Evolutionary conservation across 306 rosid genomes (phyloP), one percentile per base, ranked within the genome.

Genomic region (Sphenostylis stenocarpa): DNA sequence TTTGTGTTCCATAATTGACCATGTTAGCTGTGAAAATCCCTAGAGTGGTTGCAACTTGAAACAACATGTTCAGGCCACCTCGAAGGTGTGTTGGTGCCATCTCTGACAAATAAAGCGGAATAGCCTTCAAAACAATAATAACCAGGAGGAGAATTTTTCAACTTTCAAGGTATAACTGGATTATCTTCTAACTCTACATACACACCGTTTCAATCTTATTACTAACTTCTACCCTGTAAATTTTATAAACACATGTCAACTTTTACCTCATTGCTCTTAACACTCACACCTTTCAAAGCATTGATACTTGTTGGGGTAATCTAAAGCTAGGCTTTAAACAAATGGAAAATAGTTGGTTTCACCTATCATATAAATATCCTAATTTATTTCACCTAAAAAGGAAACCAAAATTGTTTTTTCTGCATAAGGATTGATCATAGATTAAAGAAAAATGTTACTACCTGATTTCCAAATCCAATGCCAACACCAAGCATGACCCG

Each of bases 391-490:
- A 62, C 47, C 15, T 53, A 39, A 57, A 29, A 28, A 33, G 61
- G 28, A 19, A 21, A 31, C 28, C 0, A 20, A 39, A 70, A 41
- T n/a, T n/a, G 20, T 36, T 44, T 36, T 17, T 26, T 8, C 20
- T 56, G 34, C 43, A 60, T 43, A 43, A 21, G 72, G 33, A 64
- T n/a, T 64, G 43, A 16, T 80, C 10, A 51, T 1, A 73, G 7
- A 21, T 24, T 45, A 73, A 39, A 47, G 64, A 76, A 72, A 62
- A 19, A 7, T 43, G 26, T 13, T 77, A 34, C 41, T 77, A 94
- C 97, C 96, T 94, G 98, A 79, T 94, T 90, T 53, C 96, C 98
- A 72, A 94, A 94, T 48, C 98, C 98, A 41, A 94, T 94, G 62
- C 98, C 98, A 51, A 94, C 77, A 29, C 98, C 98, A 45, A 94